Evolutionary conservation across 2,329 filamentous ascomycete genomes (phyloP).

Genomic region (Orbilia javanica): DNA sequence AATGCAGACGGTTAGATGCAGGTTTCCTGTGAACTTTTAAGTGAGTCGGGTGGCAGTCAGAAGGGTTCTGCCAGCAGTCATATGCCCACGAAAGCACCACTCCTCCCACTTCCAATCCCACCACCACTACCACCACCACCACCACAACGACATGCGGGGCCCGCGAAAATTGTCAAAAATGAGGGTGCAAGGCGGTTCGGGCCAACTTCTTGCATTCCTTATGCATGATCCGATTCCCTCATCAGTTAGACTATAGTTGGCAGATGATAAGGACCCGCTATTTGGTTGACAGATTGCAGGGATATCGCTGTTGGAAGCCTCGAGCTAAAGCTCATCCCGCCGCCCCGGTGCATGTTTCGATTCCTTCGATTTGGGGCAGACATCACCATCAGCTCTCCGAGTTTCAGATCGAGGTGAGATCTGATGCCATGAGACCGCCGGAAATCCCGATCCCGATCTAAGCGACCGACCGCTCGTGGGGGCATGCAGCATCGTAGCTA

Average conservation of each 20-base stretch:
- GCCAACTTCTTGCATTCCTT: constrained; percentile 20
- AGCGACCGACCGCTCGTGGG: not conserved
- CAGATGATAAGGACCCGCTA: constrained; percentile 19
- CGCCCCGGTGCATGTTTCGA: constrained; percentile 14
- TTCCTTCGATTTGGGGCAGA: constrained; percentile 5
- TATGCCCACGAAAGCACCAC: not conserved
- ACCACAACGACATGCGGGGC: not conserved
- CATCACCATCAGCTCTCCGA: constrained; percentile 7
- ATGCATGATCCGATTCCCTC: constrained; percentile 23
- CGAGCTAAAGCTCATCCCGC: constrained; percentile 25
- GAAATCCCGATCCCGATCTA: constrained; percentile 21
- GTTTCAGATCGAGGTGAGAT: constrained; percentile 20
- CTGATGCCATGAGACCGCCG: constrained; percentile 7
- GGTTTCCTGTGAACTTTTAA: not conserved
- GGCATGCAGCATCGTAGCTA: too few relatives aligned
- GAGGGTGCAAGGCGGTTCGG: not conserved
- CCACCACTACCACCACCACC: not conserved
- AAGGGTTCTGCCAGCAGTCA: constrained; percentile 1
- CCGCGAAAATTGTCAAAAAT: not conserved
- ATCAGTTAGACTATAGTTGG: constrained; percentile 12
- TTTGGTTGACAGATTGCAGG: not conserved
- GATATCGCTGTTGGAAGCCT: constrained; percentile 21
- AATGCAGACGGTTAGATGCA: constrained; percentile 1
- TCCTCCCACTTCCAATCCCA: too few relatives aligned
- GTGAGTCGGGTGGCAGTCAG: not conserved